Percentiles rank a stretch among this genome's conserved stretches.
Evolutionary conservation across 2,329 filamentous ascomycete genomes (phyloP).

Genomic region (Gliomastix tumulicola): DNA sequence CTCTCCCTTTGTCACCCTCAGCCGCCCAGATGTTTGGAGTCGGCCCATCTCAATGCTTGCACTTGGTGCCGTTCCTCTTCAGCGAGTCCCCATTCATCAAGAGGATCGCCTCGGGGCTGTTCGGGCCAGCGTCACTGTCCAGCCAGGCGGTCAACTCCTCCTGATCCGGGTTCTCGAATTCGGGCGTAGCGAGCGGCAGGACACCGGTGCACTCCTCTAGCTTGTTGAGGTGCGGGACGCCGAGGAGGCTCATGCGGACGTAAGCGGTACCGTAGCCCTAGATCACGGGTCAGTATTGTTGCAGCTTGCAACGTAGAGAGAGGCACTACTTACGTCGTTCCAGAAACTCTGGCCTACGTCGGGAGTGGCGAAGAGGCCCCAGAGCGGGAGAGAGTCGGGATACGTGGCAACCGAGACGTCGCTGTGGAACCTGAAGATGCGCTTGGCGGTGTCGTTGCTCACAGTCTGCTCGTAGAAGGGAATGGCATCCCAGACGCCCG

Average conservation of each 20-base stretch:
- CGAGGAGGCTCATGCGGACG: constrained; percentile 43
- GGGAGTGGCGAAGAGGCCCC: background rate
- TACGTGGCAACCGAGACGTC: constrained; percentile 26
- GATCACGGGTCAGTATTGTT: too few species aligned
- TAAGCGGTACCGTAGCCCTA: constrained; percentile 43
- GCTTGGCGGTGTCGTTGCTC: constrained; percentile 14
- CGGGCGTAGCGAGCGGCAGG: constrained; percentile 14
- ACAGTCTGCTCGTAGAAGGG: constrained; percentile 35
- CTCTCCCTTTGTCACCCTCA: too few species aligned
- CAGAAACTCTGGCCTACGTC: background rate
- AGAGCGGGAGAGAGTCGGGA: background rate
- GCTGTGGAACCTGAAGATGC: constrained; percentile 29
- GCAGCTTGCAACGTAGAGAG: too few species aligned
- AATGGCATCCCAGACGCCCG: constrained; percentile 41
- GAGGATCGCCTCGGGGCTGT: background rate
- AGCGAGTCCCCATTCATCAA: background rate
- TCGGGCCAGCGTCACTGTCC: background rate
- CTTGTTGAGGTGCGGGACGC: constrained; percentile 45
- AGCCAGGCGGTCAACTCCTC: background rate
- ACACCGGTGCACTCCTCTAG: constrained; percentile 45
- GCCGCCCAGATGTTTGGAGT: too few species aligned
- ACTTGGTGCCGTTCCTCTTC: too few species aligned
- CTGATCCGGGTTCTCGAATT: background rate
- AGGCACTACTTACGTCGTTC: background rate
- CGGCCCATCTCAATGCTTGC: too few species aligned